Evolutionary conservation across 2,329 filamentous ascomycete genomes (phyloP).

Genomic region (Scedosporium dehoogii): DNA sequence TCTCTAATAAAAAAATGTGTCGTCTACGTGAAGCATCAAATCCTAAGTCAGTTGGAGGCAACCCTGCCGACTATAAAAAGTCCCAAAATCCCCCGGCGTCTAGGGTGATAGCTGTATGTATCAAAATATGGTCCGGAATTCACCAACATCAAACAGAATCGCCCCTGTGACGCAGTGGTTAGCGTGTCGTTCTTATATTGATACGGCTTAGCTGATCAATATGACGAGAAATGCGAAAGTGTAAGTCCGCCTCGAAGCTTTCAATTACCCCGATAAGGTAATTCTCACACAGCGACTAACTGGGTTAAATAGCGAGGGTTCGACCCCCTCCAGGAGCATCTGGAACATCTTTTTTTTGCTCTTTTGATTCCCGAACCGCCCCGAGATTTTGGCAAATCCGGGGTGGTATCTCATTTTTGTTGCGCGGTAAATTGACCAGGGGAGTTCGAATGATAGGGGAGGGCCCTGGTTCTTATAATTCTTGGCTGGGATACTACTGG

Average conservation of each 20-base stretch:
- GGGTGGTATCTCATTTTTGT: too few species aligned
- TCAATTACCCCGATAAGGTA: conserved; percentile 7
- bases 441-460: too few species aligned
- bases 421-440: too few species aligned
- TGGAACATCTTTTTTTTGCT: conserved; percentile 8
- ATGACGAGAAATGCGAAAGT: conserved; percentile 13
- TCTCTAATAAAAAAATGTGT: too few species aligned
- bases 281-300: conserved; percentile 7
- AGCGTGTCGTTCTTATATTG: conserved; percentile 14
- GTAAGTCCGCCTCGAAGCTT: conserved; percentile 4
- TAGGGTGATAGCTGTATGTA: conserved; percentile 1
- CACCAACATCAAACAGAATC: conserved; percentile 7
- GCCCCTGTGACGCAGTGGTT: conserved; percentile 14
- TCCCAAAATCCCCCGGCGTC: too few species aligned
- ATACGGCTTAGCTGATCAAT: conserved; percentile 10
- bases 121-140: conserved; percentile 1
- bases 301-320: conserved; percentile 11
- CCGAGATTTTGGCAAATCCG: too few species aligned
- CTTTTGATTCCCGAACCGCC: background rate
- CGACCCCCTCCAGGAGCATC: conserved; percentile 13
- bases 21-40: too few species aligned
- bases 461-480: too few species aligned
- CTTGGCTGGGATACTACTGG: background rate
- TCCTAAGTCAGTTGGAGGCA: too few species aligned
- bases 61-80: too few species aligned